Conservation (phyloP, 768 basidiomycete species). For the Boletus coccyginus region DNA sequence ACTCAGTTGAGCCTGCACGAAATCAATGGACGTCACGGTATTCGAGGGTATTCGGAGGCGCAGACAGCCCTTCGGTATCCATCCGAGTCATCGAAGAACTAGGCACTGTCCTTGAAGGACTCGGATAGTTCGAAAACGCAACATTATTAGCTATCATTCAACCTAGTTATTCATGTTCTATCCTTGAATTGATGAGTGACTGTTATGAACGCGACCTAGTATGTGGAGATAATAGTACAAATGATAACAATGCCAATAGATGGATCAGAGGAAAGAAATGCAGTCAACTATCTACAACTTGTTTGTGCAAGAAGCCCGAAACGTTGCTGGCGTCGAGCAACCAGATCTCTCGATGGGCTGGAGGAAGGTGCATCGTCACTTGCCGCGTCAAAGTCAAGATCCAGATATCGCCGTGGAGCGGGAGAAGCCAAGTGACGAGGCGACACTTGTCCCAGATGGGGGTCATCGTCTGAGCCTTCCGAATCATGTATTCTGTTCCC, state of each 20-base stretch:
- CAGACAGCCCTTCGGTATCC: too few species aligned
- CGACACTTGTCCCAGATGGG: conserved; percentile 60
- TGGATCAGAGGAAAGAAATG: conserved; percentile 13
- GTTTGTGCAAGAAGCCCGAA: conserved; percentile 12
- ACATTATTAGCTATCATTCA: too few species aligned
- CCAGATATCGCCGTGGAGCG: conserved; percentile 40
- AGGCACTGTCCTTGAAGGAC: too few species aligned
- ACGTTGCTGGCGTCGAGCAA: conserved; percentile 40
- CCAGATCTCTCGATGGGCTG: conserved; percentile 48
- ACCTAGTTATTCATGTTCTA: neutral
- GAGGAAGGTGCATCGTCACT: conserved; percentile 49
- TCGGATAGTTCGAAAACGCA: too few species aligned
- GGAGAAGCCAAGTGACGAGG: conserved; percentile 70
- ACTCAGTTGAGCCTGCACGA: too few species aligned
- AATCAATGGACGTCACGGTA: too few species aligned
- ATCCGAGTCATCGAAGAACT: too few species aligned
- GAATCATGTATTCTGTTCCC: neutral
- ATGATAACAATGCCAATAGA: conserved; percentile 22
- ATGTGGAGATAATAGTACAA: conserved; percentile 25
- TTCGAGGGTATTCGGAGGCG: too few species aligned
- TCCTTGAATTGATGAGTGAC: conserved; percentile 4
- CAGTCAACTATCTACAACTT: conserved; percentile 4
- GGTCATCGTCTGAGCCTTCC: conserved; percentile 62
- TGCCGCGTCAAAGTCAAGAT: conserved; percentile 35
- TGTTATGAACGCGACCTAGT: conserved; percentile 17